Conservation (phyloP, 345 rosid species). For the Luvunga scandens region DNA sequence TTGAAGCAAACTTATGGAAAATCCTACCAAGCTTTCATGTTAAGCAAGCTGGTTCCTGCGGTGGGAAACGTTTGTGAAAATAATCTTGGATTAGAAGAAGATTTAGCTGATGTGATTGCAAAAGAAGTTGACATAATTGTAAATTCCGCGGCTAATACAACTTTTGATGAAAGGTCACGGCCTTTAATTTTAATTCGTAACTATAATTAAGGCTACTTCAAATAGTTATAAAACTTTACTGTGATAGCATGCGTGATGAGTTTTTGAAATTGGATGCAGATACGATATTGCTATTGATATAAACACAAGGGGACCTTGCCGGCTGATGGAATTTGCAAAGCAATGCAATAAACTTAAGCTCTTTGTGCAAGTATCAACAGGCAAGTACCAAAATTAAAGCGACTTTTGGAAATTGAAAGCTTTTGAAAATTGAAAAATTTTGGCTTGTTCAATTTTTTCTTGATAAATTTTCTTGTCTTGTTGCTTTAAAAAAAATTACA, state of each 20-base stretch:
- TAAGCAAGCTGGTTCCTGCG: slow-evolving; percentile 80
- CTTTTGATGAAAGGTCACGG: slow-evolving; percentile 65
- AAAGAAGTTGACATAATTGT: slow-evolving; percentile 57
- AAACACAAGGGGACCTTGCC: slow-evolving; percentile 33
- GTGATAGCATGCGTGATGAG: not conserved
- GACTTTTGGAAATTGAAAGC: too few relatives aligned
- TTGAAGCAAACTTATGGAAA: slow-evolving; percentile 69
- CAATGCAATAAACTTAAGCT: slow-evolving; percentile 33
- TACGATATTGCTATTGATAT: slow-evolving; percentile 38
- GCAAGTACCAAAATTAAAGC: not conserved
- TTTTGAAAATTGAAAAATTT: too few relatives aligned
- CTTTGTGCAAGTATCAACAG: slow-evolving; percentile 45
- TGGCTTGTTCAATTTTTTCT: not conserved
- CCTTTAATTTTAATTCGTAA: not conserved
- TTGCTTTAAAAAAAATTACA: too few relatives aligned
- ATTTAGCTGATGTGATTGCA: slow-evolving; percentile 47
- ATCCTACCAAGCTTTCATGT: slow-evolving; percentile 72
- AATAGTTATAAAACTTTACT: too few relatives aligned
- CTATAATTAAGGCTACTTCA: not conserved
- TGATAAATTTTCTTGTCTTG: not conserved
- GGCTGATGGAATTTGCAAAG: slow-evolving; percentile 35
- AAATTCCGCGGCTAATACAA: slow-evolving; percentile 64
- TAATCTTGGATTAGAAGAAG: slow-evolving; percentile 68
- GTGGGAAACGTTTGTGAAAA: slow-evolving; percentile 67
- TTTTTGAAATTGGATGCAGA: slow-evolving; percentile 31